Percentiles rank a stretch among this genome's conserved stretches.
phyloP scores from a whole-genome alignment of 2,329 filamentous ascomycete species.

The Eurotiales sp. region DNA sequence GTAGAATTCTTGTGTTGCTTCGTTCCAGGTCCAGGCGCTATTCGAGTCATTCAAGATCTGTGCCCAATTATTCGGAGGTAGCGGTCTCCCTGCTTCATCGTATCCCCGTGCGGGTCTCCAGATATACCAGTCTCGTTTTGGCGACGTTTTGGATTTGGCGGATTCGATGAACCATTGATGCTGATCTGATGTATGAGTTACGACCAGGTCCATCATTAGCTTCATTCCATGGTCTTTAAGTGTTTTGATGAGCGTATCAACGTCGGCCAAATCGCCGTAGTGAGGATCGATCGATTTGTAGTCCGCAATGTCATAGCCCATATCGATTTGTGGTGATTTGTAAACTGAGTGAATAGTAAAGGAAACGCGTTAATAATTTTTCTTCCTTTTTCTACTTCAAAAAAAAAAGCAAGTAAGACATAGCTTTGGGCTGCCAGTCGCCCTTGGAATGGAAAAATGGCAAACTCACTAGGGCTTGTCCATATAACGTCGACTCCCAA shows the following conservation, averaged over 20 bases:
- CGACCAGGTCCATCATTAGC: conserved; percentile 69
- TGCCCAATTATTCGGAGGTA: conserved; percentile 71
- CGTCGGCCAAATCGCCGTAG: conserved; percentile 64
- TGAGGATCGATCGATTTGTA: conserved; percentile 62
- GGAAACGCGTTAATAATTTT: too few relatives aligned
- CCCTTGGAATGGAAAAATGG: conserved; percentile 43
- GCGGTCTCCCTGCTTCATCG: conserved; percentile 54
- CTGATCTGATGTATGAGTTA: conserved; percentile 72
- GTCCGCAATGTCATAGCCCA: conserved; percentile 55
- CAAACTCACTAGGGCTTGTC: conserved; percentile 40
- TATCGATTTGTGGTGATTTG: conserved; percentile 52
- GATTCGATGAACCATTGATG: conserved; percentile 70
- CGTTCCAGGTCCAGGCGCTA: conserved; percentile 58
- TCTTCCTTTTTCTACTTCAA: too few relatives aligned
- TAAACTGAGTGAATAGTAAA: too few relatives aligned
- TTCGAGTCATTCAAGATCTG: conserved; percentile 43
- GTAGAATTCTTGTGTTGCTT: conserved; percentile 68
- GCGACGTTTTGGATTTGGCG: conserved; percentile 56
- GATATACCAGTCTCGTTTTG: conserved; percentile 68
- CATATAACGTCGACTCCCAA: conserved; percentile 62
- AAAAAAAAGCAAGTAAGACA: too few relatives aligned
- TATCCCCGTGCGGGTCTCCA: conserved; percentile 49
- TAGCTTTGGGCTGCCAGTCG: conserved; percentile 24
- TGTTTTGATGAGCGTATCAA: conserved; percentile 59
- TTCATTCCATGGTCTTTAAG: conserved; percentile 63